phyloP scores from a whole-genome alignment of 257 asterid species.

The Solanum okadae region DNA sequence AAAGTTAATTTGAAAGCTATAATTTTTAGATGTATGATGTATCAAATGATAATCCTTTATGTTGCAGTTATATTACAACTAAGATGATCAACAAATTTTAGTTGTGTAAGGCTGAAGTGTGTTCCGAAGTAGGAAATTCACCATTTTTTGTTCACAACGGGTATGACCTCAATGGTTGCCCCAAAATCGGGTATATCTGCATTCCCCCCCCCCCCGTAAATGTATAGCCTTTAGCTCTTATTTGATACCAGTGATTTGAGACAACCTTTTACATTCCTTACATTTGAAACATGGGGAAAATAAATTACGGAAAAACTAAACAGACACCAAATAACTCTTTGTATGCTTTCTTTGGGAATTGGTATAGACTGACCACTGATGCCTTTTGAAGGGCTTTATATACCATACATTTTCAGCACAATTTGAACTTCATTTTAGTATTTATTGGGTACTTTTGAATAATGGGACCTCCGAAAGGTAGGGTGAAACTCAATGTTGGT shows the following conservation, averaged over 20 bases:
- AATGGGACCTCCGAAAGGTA: slow-evolving; percentile 71
- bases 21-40: neutral
- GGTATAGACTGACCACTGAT: neutral
- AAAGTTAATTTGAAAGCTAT: neutral
- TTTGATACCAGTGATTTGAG: neutral
- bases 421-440: neutral
- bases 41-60: neutral
- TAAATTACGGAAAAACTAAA: neutral
- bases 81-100: neutral
- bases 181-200: neutral
- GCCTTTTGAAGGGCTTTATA: neutral
- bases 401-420: neutral
- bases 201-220: no score
- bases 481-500: slow-evolving; percentile 63
- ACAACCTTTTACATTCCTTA: neutral
- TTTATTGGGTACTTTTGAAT: neutral
- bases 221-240: neutral
- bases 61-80: neutral
- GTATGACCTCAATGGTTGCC: neutral
- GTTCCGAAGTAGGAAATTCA: neutral
- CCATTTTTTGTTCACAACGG: neutral
- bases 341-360: neutral
- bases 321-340: neutral
- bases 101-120: neutral
- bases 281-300: neutral